Conservation (phyloP, 2,329 filamentous ascomycete genomes). For the Colletotrichum sp. region DNA sequence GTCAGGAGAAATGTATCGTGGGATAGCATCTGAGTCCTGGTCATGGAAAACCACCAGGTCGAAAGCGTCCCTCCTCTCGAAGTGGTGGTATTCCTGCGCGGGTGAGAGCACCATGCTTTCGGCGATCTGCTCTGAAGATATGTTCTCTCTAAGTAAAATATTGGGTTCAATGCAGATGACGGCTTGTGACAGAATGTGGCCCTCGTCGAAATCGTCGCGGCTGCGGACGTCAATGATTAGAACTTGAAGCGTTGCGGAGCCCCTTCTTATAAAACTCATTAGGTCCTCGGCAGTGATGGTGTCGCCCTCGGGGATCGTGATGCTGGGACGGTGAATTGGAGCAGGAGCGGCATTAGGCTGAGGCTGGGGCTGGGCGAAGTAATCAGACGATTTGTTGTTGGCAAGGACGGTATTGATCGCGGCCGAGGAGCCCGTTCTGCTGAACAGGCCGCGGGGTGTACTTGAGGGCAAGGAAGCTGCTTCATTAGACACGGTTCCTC, state of each 20-base stretch:
- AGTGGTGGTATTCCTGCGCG: slow-evolving; percentile 75
- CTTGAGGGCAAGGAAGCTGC: slow-evolving; percentile 69
- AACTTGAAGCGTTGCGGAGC: slow-evolving; percentile 57
- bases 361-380: slow-evolving; percentile 36
- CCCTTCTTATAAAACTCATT: slow-evolving; percentile 68
- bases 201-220: slow-evolving; percentile 82
- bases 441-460: slow-evolving; percentile 68
- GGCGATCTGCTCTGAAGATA: slow-evolving; percentile 65
- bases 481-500: slow-evolving; percentile 71
- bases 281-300: slow-evolving; percentile 73
- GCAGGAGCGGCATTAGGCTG: slow-evolving; percentile 25
- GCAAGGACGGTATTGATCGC: slow-evolving; percentile 30
- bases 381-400: slow-evolving; percentile 32
- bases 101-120: slow-evolving; percentile 76
- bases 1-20: slow-evolving; percentile 32
- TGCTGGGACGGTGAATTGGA: slow-evolving; percentile 33
- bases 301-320: slow-evolving; percentile 55
- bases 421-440: slow-evolving; percentile 45
- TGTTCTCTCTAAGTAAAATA: slow-evolving; percentile 71
- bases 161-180: slow-evolving; percentile 90
- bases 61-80: slow-evolving; percentile 75
- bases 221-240: slow-evolving; percentile 86
- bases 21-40: slow-evolving; percentile 64
- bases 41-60: slow-evolving; percentile 94
- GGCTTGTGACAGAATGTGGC: slow-evolving; percentile 83